Conservation (phyloP, 2,329 filamentous ascomycete species). For the Pseudopithomyces maydicus region DNA sequence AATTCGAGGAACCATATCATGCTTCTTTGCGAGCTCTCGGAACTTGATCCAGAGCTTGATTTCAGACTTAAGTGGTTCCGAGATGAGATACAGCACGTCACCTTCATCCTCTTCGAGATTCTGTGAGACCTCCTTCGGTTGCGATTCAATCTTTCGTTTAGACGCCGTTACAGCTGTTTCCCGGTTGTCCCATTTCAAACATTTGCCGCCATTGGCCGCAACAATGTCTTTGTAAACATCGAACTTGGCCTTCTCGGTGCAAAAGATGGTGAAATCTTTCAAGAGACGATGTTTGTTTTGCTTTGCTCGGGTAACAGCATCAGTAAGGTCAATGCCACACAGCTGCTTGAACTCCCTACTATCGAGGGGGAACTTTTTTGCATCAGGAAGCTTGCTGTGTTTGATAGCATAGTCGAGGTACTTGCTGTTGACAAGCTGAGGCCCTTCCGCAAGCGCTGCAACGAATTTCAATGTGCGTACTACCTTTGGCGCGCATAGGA, state of each 20-base stretch:
- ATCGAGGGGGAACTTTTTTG: slow-evolving; percentile 69
- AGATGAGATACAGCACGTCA: slow-evolving; percentile 75
- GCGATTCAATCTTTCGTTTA: slow-evolving; percentile 37
- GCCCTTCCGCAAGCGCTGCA: slow-evolving; percentile 80
- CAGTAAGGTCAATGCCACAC: slow-evolving; percentile 70
- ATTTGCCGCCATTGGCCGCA: slow-evolving; percentile 84
- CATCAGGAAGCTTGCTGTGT: slow-evolving; percentile 66
- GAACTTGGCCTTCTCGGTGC: slow-evolving; percentile 77
- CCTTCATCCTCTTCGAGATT: slow-evolving; percentile 66
- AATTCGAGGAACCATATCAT: slow-evolving; percentile 79
- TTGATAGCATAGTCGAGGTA: slow-evolving; percentile 82
- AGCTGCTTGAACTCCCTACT: slow-evolving; percentile 76
- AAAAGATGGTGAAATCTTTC: slow-evolving; percentile 78
- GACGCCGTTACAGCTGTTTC: slow-evolving; percentile 66
- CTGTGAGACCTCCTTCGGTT: slow-evolving; percentile 49
- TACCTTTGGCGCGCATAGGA: slow-evolving; percentile 84
- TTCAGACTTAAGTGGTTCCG: slow-evolving; percentile 68
- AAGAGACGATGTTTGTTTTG: slow-evolving; percentile 79
- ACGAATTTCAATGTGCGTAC: slow-evolving; percentile 95
- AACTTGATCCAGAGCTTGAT: slow-evolving; percentile 80
- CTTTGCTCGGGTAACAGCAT: slow-evolving; percentile 72
- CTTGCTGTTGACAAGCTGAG: slow-evolving; percentile 73
- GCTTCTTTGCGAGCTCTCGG: slow-evolving; percentile 74
- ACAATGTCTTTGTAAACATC: slow-evolving; percentile 87
- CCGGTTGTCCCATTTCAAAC: slow-evolving; percentile 76